phyloP scores from a whole-genome alignment of 768 basidiomycete genomes.

The Psilocybe tampanensis region DNA sequence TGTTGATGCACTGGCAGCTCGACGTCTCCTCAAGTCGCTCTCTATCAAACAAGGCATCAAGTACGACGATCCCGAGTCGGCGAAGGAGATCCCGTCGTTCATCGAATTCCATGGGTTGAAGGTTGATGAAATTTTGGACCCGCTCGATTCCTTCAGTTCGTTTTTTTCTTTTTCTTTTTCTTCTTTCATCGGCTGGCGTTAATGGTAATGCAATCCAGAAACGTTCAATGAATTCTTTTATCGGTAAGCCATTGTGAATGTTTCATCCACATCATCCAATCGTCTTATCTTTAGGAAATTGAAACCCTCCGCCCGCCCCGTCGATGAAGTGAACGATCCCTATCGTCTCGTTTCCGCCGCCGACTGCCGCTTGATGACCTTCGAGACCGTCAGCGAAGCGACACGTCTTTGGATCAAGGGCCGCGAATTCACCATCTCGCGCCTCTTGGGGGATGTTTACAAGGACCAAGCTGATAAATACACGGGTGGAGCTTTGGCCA shows the following conservation, averaged over 20 bases:
- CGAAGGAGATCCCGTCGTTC: slow-evolving; percentile 81
- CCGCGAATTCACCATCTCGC: slow-evolving; percentile 82
- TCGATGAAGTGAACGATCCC: slow-evolving; percentile 73
- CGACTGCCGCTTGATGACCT: slow-evolving; percentile 96
- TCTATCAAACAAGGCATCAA: slow-evolving; percentile 94
- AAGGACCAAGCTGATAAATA: slow-evolving; percentile 70
- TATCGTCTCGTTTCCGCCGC: slow-evolving; percentile 84
- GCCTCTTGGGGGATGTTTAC: slow-evolving; percentile 81
- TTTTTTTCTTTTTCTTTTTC: slow-evolving; percentile 12
- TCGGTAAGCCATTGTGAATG: slow-evolving; percentile 15
- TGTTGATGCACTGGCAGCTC: slow-evolving; percentile 46
- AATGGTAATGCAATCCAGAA: slow-evolving; percentile 41
- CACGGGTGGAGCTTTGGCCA: slow-evolving; percentile 79
- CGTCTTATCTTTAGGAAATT: slow-evolving; percentile 53
- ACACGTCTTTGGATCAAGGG: slow-evolving; percentile 97
- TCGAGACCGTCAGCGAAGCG: slow-evolving; percentile 83
- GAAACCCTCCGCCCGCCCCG: slow-evolving; percentile 77
- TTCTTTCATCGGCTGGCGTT: not conserved
- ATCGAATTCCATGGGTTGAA: slow-evolving; percentile 90
- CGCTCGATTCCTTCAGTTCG: slow-evolving; percentile 81
- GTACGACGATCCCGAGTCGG: slow-evolving; percentile 87
- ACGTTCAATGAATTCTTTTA: slow-evolving; percentile 96
- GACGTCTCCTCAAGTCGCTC: slow-evolving; percentile 82
- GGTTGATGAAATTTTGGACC: slow-evolving; percentile 80
- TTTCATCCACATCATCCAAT: not conserved